Conservation (phyloP, 2,329 filamentous ascomycete species). For the Shiraia sp. region DNA sequence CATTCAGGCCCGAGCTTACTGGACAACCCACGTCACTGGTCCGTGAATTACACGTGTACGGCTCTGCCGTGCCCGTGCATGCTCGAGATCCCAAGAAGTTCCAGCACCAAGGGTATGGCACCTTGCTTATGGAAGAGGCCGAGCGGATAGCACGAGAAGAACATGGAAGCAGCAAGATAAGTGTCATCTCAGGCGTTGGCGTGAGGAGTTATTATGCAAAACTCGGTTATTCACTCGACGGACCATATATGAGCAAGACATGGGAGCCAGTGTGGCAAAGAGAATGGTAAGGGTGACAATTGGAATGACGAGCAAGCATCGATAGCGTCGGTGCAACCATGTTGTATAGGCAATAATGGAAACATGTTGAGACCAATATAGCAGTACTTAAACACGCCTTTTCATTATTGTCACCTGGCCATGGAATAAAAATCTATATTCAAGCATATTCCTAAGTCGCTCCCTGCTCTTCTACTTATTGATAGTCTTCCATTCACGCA, state of each 20-base stretch:
- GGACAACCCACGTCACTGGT: conserved; percentile 90
- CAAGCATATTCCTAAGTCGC: too few species aligned
- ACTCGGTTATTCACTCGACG: conserved; percentile 91
- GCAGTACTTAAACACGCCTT: too few species aligned
- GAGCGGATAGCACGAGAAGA: conserved; percentile 93
- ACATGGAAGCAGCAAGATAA: conserved; percentile 91
- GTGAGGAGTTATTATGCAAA: conserved; percentile 94
- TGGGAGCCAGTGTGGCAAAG: conserved; percentile 41
- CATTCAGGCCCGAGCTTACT: conserved; percentile 83
- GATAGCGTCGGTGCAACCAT: too few species aligned
- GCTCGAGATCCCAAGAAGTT: conserved; percentile 94
- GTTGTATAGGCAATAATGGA: too few species aligned
- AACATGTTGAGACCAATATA: too few species aligned
- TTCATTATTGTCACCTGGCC: too few species aligned
- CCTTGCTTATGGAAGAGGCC: conserved; percentile 95
- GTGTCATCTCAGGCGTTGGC: conserved; percentile 96
- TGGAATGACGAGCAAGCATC: too few species aligned
- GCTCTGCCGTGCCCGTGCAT: conserved; percentile 95
- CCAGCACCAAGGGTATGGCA: conserved; percentile 97
- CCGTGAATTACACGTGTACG: conserved; percentile 94
- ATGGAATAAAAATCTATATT: background rate
- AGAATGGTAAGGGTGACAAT: conserved; percentile 20
- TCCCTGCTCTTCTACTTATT: background rate
- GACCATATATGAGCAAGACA: conserved; percentile 66
- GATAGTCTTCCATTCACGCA: background rate